A percentile compares a stretch with the other conserved stretches of the same genome.
Evolutionary conservation across 2,329 filamentous ascomycete genomes (phyloP).

Genomic region (Aspergillus uvarum): DNA sequence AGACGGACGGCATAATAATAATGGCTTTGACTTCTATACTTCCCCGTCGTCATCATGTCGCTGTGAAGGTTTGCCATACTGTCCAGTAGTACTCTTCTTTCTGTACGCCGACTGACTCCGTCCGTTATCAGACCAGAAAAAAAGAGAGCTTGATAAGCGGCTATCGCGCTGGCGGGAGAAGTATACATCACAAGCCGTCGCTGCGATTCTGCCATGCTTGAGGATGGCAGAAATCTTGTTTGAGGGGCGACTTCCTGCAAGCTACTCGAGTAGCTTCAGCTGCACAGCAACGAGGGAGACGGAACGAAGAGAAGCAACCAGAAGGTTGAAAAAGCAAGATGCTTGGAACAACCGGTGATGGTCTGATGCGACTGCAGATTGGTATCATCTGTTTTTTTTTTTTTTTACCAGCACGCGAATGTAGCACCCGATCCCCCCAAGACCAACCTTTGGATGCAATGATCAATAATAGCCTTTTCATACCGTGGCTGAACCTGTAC

Average conservation of each 20-base stretch:
- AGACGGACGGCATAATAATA: neutral
- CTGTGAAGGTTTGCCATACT: constrained; percentile 1
- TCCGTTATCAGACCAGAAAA: neutral
- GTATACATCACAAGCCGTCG: neutral
- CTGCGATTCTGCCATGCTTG: neutral
- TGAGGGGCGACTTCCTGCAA: neutral
- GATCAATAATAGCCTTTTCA: neutral
- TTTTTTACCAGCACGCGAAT: neutral
- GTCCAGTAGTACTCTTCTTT: no score
- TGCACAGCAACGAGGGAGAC: neutral
- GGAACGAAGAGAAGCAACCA: neutral
- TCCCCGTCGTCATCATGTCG: neutral
- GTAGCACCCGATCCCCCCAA: neutral
- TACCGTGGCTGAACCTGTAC: constrained; percentile 4
- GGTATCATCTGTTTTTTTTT: neutral
- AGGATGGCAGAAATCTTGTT: constrained; percentile 2
- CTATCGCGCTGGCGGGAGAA: constrained; percentile 10
- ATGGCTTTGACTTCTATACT: neutral
- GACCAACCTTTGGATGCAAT: neutral
- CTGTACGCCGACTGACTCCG: neutral
- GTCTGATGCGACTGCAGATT: constrained; percentile 4
- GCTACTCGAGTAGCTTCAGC: neutral
- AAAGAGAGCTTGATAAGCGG: constrained; percentile 5
- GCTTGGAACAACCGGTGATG: neutral
- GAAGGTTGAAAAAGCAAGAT: constrained; percentile 1